phyloP scores from a whole-genome alignment of 306 rosid species.

The Sindora glabra region DNA sequence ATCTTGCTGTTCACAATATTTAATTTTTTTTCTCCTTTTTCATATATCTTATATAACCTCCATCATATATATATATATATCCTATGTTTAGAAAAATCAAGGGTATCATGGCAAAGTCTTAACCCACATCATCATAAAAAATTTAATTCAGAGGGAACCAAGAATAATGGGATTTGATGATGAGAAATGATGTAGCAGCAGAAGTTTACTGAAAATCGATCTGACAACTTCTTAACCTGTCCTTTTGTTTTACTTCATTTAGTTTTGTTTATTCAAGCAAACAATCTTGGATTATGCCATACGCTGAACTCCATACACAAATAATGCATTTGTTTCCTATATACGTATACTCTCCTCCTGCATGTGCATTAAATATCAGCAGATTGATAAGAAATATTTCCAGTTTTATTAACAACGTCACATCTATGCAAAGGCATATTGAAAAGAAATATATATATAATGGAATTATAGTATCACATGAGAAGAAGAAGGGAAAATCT shows the following conservation, averaged over 20 bases:
- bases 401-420: conserved; percentile 31
- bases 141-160: neutral
- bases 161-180: conserved; percentile 11
- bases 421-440: conserved; percentile 31
- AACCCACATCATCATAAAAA: neutral
- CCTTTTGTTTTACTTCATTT: conserved; percentile 23
- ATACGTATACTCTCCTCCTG: conserved; percentile 27
- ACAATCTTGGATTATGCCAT: conserved; percentile 13
- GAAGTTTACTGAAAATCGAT: conserved; percentile 4
- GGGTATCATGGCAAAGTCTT: neutral
- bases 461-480: conserved; percentile 16
- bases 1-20: too few relatives aligned
- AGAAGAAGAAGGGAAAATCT: conserved; percentile 9
- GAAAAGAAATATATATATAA: conserved; percentile 7
- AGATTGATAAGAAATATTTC: conserved; percentile 28
- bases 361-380: conserved; percentile 35
- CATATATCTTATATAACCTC: too few relatives aligned
- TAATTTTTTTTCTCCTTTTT: too few relatives aligned
- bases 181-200: conserved; percentile 23
- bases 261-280: conserved; percentile 13
- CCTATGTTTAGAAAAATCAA: neutral
- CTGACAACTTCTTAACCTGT: conserved; percentile 20
- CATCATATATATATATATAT: too few relatives aligned
- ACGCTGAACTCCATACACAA: conserved; percentile 6
- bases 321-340: conserved; percentile 30